These are phyloP conservation scores for Metschnikowia dekortorum DNA, from an alignment of 805 yeast species.

Conservation along the genomic window DNA sequence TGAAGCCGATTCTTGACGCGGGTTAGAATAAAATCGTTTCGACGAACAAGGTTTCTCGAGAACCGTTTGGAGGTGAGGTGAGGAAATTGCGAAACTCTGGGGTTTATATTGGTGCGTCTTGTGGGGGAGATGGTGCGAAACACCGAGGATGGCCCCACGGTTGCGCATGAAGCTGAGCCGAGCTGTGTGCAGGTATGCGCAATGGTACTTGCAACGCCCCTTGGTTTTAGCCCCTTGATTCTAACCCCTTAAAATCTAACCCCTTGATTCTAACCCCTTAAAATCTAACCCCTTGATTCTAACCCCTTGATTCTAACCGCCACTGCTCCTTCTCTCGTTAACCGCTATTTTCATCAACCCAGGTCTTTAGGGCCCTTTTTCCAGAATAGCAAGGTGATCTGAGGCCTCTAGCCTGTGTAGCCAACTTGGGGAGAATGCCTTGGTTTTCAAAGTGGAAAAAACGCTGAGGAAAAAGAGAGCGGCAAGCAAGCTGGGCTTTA, in stretches of 20 bases:
- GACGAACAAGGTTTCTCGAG: neutral
- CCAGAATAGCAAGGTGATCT: neutral
- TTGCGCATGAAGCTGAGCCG: neutral
- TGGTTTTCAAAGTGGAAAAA: neutral
- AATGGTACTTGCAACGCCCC: too few species aligned
- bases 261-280: neutral
- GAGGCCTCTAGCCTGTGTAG: neutral
- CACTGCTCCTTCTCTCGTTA: neutral
- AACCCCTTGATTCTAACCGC: neutral
- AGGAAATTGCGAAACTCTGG: neutral
- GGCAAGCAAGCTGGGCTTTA: neutral
- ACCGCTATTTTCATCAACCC: neutral
- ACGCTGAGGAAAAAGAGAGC: neutral
- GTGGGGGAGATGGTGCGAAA: neutral
- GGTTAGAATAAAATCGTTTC: too few species aligned
- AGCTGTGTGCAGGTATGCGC: neutral
- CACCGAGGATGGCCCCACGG: slow-evolving; percentile 2
- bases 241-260: too few species aligned
- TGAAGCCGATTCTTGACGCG: too few species aligned
- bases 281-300: neutral
- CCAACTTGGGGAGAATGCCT: neutral
- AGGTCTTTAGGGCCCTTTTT: too few species aligned
- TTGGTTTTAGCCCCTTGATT: neutral
- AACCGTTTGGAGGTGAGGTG: neutral
- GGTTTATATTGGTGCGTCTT: neutral